Conservation (phyloP, 257 asterid genomes). For the Fraxinus pennsylvanica region DNA sequence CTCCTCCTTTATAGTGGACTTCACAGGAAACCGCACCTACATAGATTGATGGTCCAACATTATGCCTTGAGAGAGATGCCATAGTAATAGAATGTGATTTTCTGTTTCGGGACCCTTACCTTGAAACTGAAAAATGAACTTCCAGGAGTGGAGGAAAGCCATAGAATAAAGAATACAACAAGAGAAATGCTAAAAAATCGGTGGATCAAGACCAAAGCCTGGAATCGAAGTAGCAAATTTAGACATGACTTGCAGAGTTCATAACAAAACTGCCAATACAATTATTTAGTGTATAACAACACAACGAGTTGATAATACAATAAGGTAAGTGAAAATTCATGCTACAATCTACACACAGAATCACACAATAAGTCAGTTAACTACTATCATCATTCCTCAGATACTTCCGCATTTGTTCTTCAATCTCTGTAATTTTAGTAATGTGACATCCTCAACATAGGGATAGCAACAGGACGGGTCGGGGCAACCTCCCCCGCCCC, state of each 20-base stretch:
- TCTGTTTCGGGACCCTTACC: constrained; percentile 41
- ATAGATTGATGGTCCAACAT: constrained; percentile 24
- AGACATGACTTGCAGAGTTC: constrained; percentile 26
- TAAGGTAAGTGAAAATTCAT: background rate
- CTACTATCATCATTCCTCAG: background rate
- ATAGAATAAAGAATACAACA: constrained; percentile 73
- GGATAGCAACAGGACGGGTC: no score
- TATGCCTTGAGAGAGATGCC: background rate
- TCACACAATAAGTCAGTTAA: background rate
- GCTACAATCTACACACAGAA: background rate
- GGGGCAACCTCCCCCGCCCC: no score
- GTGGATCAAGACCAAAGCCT: constrained; percentile 88
- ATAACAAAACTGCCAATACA: background rate
- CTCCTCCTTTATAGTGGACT: constrained; percentile 60
- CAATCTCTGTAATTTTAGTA: background rate
- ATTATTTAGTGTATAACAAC: background rate
- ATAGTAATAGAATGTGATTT: constrained; percentile 15
- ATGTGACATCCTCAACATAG: background rate
- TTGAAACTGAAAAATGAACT: constrained; percentile 47
- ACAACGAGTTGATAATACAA: background rate
- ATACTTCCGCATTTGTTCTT: background rate
- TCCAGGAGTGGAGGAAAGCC: constrained; percentile 78
- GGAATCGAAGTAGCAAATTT: constrained; percentile 33
- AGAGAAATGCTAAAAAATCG: constrained; percentile 85
- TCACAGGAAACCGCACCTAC: constrained; percentile 54